These are phyloP conservation scores for Inga oerstediana DNA, from an alignment of 306 rosid species.

Conservation along the genomic window DNA sequence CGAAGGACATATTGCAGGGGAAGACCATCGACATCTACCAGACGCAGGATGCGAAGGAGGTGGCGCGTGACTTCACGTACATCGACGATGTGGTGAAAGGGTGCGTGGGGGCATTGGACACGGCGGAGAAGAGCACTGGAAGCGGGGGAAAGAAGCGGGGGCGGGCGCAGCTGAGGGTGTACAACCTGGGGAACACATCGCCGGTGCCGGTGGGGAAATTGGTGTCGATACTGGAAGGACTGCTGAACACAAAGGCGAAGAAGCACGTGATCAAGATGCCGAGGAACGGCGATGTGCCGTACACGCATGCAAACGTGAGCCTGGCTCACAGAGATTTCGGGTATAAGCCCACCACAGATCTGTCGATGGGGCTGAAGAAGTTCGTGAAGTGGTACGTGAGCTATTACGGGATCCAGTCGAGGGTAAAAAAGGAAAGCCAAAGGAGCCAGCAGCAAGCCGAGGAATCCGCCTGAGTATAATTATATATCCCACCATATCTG, in stretches of 20 bases:
- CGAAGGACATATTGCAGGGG: slow-evolving; percentile 76
- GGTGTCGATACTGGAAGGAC: slow-evolving; percentile 59
- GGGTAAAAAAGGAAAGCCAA: slow-evolving; percentile 59
- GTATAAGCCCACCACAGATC: slow-evolving; percentile 75
- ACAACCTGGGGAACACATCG: slow-evolving; percentile 83
- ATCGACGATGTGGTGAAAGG: slow-evolving; percentile 85
- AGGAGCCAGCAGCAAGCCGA: slow-evolving; percentile 38
- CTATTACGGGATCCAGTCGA: slow-evolving; percentile 73
- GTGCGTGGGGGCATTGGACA: slow-evolving; percentile 71
- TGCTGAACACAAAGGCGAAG: slow-evolving; percentile 63
- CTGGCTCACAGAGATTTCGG: slow-evolving; percentile 70
- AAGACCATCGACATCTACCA: slow-evolving; percentile 64
- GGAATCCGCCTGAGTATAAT: slow-evolving; percentile 61
- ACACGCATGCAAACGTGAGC: slow-evolving; percentile 84
- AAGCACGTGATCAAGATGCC: slow-evolving; percentile 85
- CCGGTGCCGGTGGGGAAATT: slow-evolving; percentile 88
- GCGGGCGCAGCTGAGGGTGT: slow-evolving; percentile 70
- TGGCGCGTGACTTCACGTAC: slow-evolving; percentile 97
- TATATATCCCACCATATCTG: slow-evolving; percentile 28
- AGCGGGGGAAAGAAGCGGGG: slow-evolving; percentile 77
- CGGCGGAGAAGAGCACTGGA: slow-evolving; percentile 81
- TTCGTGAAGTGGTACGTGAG: slow-evolving; percentile 89
- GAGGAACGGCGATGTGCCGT: slow-evolving; percentile 88
- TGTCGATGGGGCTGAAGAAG: slow-evolving; percentile 73
- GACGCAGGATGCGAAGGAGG: slow-evolving; percentile 74